Conservation (phyloP, 805 yeast species). For the Wickerhamomyces bovis region DNA sequence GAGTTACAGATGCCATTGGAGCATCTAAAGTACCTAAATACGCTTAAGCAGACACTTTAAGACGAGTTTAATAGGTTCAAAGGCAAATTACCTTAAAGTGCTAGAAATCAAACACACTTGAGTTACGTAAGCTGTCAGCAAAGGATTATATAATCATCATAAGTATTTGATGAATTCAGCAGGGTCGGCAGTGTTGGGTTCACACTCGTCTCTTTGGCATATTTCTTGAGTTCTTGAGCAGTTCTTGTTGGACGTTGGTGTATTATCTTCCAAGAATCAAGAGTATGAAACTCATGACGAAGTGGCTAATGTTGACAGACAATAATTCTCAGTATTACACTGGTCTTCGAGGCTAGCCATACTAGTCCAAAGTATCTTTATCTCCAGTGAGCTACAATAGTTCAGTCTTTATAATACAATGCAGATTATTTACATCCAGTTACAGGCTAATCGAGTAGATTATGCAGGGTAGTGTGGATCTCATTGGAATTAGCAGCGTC, state of each 20-base stretch:
- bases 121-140: background rate
- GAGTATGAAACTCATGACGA: no score
- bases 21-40: background rate
- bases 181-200: conserved; percentile 28
- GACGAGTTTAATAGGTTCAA: no score
- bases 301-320: no score
- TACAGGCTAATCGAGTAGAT: background rate
- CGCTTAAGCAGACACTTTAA: no score
- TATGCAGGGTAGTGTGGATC: background rate
- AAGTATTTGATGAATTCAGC: conserved; percentile 32
- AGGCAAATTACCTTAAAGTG: background rate
- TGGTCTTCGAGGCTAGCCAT: no score
- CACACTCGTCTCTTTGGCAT: conserved; percentile 34
- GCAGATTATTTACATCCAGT: no score
- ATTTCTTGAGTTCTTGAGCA: conserved; percentile 34
- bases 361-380: no score
- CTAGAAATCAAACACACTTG: background rate
- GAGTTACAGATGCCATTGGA: background rate
- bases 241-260: no score
- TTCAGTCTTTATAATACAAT: no score
- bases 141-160: background rate
- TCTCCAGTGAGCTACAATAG: no score
- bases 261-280: conserved; percentile 36
- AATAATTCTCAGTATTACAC: no score
- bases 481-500: background rate